These are phyloP conservation scores for Ustilago bromivora DNA, from an alignment of 1,284 basidiomycete species.

Conservation along the genomic window DNA sequence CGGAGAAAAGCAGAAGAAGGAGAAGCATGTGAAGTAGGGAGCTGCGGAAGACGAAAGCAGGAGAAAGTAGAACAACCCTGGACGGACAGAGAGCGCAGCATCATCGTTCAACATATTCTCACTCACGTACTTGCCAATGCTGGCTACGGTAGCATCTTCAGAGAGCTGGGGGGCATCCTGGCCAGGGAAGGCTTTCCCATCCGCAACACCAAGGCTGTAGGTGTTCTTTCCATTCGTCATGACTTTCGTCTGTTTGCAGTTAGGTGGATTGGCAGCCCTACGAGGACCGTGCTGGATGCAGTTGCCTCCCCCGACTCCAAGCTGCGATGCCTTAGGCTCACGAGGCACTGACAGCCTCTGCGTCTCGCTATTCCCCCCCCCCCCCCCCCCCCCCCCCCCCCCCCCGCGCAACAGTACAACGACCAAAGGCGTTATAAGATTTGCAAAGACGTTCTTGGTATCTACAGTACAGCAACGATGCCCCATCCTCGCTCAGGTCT, in stretches of 20 bases:
- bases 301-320: background rate
- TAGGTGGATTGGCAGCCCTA: background rate
- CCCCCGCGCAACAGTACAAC: conserved; percentile 4
- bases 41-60: conserved; percentile 7
- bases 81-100: conserved; percentile 25
- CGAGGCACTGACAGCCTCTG: background rate
- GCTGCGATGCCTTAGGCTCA: background rate
- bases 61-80: conserved; percentile 15
- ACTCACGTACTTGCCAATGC: conserved; percentile 16
- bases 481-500: background rate
- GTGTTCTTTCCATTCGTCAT: background rate
- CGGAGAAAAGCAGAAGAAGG: conserved; percentile 4
- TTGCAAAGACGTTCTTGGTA: conserved; percentile 20
- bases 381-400: background rate
- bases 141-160: conserved; percentile 12
- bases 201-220: conserved; percentile 13
- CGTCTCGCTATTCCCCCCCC: background rate
- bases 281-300: background rate
- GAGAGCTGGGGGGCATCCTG: conserved; percentile 9
- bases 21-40: background rate
- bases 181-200: conserved; percentile 14
- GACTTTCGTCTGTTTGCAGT: background rate
- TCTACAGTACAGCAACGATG: conserved; percentile 20
- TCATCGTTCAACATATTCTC: conserved; percentile 36
- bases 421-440: conserved; percentile 42